phyloP scores from a whole-genome alignment of 768 basidiomycete genomes.

The button mushroom (Agaricus bisporus) region DNA sequence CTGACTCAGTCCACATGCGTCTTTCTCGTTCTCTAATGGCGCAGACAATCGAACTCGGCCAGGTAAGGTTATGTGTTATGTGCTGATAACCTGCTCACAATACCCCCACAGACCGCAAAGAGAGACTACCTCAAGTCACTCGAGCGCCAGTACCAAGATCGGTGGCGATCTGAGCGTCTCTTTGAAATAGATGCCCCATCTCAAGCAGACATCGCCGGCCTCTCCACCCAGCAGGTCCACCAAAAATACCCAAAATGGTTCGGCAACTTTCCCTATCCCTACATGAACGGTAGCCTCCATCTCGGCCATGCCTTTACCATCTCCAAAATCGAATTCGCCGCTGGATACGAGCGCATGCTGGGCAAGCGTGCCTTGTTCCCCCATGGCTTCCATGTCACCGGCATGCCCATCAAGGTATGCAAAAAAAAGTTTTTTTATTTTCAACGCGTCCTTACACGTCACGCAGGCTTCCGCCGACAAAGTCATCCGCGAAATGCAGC shows the following conservation, averaged over 20 bases:
- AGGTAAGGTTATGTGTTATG: slow-evolving; percentile 34
- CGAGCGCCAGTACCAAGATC: slow-evolving; percentile 79
- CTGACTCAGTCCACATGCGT: too few species aligned
- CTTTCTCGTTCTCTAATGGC: slow-evolving; percentile 30
- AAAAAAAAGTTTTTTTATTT: not conserved
- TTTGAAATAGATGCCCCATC: slow-evolving; percentile 87
- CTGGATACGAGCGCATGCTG: slow-evolving; percentile 92
- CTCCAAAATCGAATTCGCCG: slow-evolving; percentile 95
- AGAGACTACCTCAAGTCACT: slow-evolving; percentile 80
- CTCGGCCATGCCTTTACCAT: slow-evolving; percentile 97
- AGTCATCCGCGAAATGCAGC: slow-evolving; percentile 92
- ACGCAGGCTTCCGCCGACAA: slow-evolving; percentile 92
- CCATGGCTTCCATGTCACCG: slow-evolving; percentile 96
- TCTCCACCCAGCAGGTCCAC: slow-evolving; percentile 56
- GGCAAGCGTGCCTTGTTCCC: slow-evolving; percentile 95
- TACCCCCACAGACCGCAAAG: slow-evolving; percentile 74
- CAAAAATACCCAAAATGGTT: slow-evolving; percentile 93
- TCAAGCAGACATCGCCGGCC: slow-evolving; percentile 53
- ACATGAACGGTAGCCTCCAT: slow-evolving; percentile 98
- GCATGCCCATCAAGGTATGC: slow-evolving; percentile 97
- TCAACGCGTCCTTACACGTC: not conserved
- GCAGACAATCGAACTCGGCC: slow-evolving; percentile 60
- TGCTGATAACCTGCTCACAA: not conserved
- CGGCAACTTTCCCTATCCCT: slow-evolving; percentile 92
- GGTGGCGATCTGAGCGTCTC: slow-evolving; percentile 70